Base-by-base conservation (phyloP, 768 basidiomycete genomes). In the Leucogyrophana mollusca region DNA sequence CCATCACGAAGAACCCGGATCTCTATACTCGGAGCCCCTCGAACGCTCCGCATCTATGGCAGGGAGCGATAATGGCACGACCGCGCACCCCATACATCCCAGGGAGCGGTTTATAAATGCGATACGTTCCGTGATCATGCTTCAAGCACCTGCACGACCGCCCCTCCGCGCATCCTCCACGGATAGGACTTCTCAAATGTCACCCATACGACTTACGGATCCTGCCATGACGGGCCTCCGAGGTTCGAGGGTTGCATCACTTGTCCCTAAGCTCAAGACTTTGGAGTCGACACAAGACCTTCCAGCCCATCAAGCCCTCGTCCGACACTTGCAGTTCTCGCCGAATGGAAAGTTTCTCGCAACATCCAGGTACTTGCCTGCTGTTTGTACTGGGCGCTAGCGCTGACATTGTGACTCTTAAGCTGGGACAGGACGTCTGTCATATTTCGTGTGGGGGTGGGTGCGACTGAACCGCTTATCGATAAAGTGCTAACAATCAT, bases 311-410 rank as follows among this genome's bases (percentile, higher is more conserved):
- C 63, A 66, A 35, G 79, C 78, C 4, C 68, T 80, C 18, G 78
- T 79, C 16, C 61, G 77, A 38, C 76, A 79, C 51, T 56, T 79
- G 38, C 77, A 80, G 49, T 79, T 79, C 56, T 79, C 79, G 11
- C 79, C 78, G 4, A 72, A 77, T 51, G 78, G 78, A 32, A 68
- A 70, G 52, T 77, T 71, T 54, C 52, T 79, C 50, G 78, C 79
- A 3, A 79, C 79, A 1, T 78, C 79, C 23, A 78, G 77, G 68
- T 72, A 47, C 21, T 52, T 36, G 27, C 16, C n/a, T 42, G 21
- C 23, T 46, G 47, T 32, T 10, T 38, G 4, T 17, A 13, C 27
- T 30, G 27, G 9, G 11, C 36, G 25, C 38, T 40, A 34, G 57
- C 50, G 42, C 40, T 41, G 47, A 25, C 49, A 41, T 18, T 17